Evolutionary conservation across 2,329 filamentous ascomycete genomes (phyloP).

Genomic region (Aspergillus sp.): DNA sequence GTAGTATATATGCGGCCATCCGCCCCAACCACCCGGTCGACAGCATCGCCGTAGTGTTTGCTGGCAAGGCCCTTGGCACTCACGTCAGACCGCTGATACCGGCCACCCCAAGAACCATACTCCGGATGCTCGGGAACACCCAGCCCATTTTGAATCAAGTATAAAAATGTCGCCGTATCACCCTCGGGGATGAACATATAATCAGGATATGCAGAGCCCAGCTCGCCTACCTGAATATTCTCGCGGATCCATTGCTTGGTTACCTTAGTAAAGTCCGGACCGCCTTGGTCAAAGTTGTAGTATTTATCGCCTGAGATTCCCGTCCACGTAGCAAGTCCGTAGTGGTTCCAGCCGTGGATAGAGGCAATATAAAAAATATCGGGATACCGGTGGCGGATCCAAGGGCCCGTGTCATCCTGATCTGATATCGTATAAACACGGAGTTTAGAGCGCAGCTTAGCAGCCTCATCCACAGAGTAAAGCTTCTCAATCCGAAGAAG

Average conservation of each 20-base stretch:
- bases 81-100: slow-evolving; percentile 27
- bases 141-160: slow-evolving; percentile 44
- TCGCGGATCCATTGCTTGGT: slow-evolving; percentile 53
- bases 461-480: slow-evolving; percentile 28
- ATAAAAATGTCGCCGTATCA: slow-evolving; percentile 44
- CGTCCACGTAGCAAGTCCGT: slow-evolving; percentile 54
- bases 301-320: slow-evolving; percentile 54
- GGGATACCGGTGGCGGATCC: slow-evolving; percentile 56
- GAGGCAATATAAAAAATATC: slow-evolving; percentile 58
- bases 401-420: slow-evolving; percentile 57
- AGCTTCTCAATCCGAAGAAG: slow-evolving; percentile 36
- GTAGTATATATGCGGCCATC: slow-evolving; percentile 31
- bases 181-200: slow-evolving; percentile 54
- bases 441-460: slow-evolving; percentile 34
- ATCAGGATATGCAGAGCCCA: slow-evolving; percentile 49
- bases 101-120: slow-evolving; percentile 45
- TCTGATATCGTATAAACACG: slow-evolving; percentile 59
- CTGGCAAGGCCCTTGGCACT: slow-evolving; percentile 9
- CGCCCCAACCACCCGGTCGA: slow-evolving; percentile 34
- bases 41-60: slow-evolving; percentile 32
- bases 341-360: slow-evolving; percentile 57
- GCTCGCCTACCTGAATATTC: slow-evolving; percentile 53
- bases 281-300: slow-evolving; percentile 49
- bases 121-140: slow-evolving; percentile 38
- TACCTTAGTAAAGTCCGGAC: slow-evolving; percentile 50